These are phyloP conservation scores for Lobosporangium transversale DNA, from an alignment of 192 early-diverging fungal species.

Conservation along the genomic window DNA sequence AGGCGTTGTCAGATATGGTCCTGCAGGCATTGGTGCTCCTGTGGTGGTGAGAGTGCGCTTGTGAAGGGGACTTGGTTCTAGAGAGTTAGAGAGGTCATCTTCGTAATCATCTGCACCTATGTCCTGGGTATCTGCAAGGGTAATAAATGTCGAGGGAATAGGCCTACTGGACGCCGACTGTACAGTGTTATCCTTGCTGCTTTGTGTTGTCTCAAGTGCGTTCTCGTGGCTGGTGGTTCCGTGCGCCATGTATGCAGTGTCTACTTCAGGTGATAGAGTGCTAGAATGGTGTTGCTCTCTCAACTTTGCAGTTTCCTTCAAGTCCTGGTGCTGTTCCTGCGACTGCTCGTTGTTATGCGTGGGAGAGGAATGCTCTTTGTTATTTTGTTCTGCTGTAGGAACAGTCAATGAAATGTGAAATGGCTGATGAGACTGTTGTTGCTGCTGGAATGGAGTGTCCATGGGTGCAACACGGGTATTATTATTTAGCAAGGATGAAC, in stretches of 20 bases:
- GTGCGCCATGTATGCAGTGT: too few species aligned
- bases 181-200: not conserved
- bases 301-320: too few species aligned
- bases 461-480: slow-evolving; percentile 6
- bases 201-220: not conserved
- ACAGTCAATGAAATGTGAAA: not conserved
- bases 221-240: too few species aligned
- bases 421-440: not conserved
- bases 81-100: not conserved
- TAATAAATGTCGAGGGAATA: slow-evolving; percentile 36
- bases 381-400: not conserved
- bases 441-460: not conserved
- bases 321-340: too few species aligned
- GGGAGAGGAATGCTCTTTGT: too few species aligned
- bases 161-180: not conserved
- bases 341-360: too few species aligned
- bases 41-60: slow-evolving; percentile 18
- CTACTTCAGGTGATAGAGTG: too few species aligned
- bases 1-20: slow-evolving; percentile 21
- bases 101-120: slow-evolving; percentile 8
- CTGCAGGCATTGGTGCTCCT: not conserved
- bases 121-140: slow-evolving; percentile 1
- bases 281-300: too few species aligned
- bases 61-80: not conserved
- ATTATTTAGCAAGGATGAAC: not conserved